phyloP scores from a whole-genome alignment of 2,329 filamentous ascomycete species.

The Sclerotinia trifoliorum region DNA sequence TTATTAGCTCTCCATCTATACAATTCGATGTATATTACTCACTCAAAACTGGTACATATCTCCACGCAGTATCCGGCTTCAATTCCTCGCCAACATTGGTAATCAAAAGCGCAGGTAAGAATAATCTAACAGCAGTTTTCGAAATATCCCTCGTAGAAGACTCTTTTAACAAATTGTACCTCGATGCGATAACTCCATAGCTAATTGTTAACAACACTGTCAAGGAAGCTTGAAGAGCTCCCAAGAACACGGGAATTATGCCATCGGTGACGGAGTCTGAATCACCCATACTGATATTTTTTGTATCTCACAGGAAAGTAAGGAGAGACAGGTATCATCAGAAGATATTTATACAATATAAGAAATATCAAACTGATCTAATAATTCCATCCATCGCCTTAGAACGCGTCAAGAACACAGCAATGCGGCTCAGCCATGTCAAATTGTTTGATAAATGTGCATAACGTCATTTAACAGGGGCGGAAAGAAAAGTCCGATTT shows the following conservation, averaged over 20 bases:
- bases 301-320: background rate
- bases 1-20: background rate
- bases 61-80: slow-evolving; percentile 40
- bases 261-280: slow-evolving; percentile 25
- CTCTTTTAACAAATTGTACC: slow-evolving; percentile 42
- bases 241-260: slow-evolving; percentile 44
- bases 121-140: slow-evolving; percentile 48
- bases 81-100: slow-evolving; percentile 48
- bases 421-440: background rate
- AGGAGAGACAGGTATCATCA: background rate
- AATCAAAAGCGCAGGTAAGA: slow-evolving; percentile 48
- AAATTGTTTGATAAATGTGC: background rate
- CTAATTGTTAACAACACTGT: slow-evolving; percentile 49
- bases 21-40: background rate
- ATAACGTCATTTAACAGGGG: slow-evolving; percentile 12
- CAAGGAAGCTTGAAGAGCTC: slow-evolving; percentile 48
- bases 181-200: slow-evolving; percentile 46
- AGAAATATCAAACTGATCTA: no score
- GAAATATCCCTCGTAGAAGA: slow-evolving; percentile 45
- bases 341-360: background rate
- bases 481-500: background rate
- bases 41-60: slow-evolving; percentile 42
- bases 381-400: no score
- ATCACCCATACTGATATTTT: slow-evolving; percentile 1
- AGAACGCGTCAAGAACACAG: background rate